phyloP scores from a whole-genome alignment of 768 basidiomycete species.

The Pluteus cervinus region DNA sequence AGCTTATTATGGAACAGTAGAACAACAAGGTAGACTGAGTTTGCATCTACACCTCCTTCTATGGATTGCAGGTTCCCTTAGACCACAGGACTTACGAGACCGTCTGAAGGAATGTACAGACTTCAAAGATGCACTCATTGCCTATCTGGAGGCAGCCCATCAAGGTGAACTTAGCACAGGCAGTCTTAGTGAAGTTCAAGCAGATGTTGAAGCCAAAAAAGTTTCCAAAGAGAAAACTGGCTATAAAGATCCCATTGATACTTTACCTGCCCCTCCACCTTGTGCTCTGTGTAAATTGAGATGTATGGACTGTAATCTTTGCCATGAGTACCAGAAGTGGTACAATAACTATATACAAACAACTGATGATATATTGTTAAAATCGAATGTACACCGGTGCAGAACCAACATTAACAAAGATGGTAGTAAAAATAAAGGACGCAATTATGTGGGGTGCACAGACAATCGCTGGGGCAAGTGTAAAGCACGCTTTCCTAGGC shows the following conservation, averaged over 20 bases:
- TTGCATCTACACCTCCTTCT: slow-evolving; percentile 23
- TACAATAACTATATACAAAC: slow-evolving; percentile 11
- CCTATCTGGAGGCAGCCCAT: slow-evolving; percentile 24
- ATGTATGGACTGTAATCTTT: too few relatives aligned
- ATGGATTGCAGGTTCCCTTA: slow-evolving; percentile 20
- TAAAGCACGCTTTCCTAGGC: slow-evolving; percentile 26
- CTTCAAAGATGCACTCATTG: slow-evolving; percentile 14
- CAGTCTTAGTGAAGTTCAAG: slow-evolving; percentile 14
- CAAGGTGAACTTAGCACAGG: slow-evolving; percentile 21
- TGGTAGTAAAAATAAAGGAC: slow-evolving; percentile 9
- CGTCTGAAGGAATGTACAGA: slow-evolving; percentile 14
- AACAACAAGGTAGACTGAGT: slow-evolving; percentile 23
- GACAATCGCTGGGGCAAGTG: slow-evolving; percentile 22
- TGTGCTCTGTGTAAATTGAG: too few relatives aligned
- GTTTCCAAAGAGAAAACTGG: too few relatives aligned
- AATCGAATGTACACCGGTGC: slow-evolving; percentile 25
- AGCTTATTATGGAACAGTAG: slow-evolving; percentile 25
- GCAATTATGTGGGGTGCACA: slow-evolving; percentile 5
- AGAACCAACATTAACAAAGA: slow-evolving; percentile 9
- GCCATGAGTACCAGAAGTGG: slow-evolving; percentile 13
- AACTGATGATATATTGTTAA: slow-evolving; percentile 20
- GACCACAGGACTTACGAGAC: slow-evolving; percentile 26
- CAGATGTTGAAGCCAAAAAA: neutral
- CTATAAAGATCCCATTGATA: too few relatives aligned
- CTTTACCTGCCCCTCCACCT: too few relatives aligned